Evolutionary conservation across 73 alveolate species (phyloP).

Genomic region (Uronychia setigera): DNA sequence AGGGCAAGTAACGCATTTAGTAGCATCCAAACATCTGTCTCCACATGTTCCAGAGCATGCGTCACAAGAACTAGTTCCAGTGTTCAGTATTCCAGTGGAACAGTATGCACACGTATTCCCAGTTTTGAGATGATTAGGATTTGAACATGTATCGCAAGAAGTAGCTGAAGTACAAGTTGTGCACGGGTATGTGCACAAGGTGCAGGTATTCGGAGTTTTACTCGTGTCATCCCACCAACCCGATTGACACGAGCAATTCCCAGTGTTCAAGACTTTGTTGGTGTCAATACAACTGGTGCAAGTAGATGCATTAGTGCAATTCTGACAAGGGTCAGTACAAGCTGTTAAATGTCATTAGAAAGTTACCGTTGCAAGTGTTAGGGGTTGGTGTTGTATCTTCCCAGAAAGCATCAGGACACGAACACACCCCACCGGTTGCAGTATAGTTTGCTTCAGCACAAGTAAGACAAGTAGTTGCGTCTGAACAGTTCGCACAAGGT

Average conservation of each 20-base stretch:
- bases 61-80: background rate
- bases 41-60: background rate
- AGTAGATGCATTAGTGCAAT: background rate
- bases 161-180: background rate
- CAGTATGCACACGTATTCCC: background rate
- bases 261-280: background rate
- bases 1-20: background rate
- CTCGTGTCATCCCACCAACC: slow-evolving; percentile 1
- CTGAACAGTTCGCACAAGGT: too few species aligned
- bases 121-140: background rate
- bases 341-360: too few species aligned
- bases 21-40: background rate
- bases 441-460: too few species aligned
- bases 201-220: background rate
- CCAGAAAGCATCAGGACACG: too few species aligned
- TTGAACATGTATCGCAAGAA: background rate
- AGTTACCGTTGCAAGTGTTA: too few species aligned
- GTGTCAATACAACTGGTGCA: background rate
- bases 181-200: background rate
- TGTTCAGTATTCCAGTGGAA: background rate
- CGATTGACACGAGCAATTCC: background rate
- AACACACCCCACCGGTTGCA: too few species aligned
- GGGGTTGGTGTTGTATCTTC: too few species aligned
- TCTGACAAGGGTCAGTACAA: background rate
- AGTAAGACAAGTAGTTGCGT: too few species aligned